Percentiles rank a stretch among this genome's conserved stretches.
phyloP scores from a whole-genome alignment of 1,139 yeast genomes.

The Zygosaccharomyces pseudobailii region DNA sequence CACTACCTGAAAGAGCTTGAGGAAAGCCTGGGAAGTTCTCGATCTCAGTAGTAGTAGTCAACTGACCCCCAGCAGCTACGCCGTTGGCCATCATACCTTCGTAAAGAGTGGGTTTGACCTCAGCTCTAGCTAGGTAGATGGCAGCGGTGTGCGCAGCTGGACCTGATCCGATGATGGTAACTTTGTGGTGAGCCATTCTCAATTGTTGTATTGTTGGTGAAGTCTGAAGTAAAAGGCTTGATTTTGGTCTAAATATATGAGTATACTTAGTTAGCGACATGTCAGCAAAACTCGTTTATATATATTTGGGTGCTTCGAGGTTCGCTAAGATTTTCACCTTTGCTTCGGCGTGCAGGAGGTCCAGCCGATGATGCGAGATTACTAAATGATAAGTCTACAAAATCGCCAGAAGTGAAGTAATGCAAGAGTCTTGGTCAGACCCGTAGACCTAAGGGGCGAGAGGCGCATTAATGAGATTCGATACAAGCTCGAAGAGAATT shows the following conservation, averaged over 20 bases:
- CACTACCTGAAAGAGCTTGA: constrained; percentile 81
- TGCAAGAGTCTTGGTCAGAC: background rate
- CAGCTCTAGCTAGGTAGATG: constrained; percentile 92
- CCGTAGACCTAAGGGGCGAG: no score
- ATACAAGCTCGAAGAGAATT: no score
- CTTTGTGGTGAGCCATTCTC: constrained; percentile 80
- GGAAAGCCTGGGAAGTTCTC: constrained; percentile 99
- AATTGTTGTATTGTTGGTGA: background rate
- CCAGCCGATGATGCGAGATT: constrained; percentile 2
- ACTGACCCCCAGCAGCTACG: constrained; percentile 97
- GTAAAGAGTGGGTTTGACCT: constrained; percentile 84
- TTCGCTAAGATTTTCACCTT: constrained; percentile 3
- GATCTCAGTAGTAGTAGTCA: constrained; percentile 94
- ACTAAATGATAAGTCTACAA: background rate
- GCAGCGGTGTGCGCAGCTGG: constrained; percentile 99
- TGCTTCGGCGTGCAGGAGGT: constrained; percentile 1
- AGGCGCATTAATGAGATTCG: no score
- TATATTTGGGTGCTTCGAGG: background rate
- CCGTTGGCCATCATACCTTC: constrained; percentile 98
- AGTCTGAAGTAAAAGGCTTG: background rate
- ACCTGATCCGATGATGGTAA: constrained; percentile 93
- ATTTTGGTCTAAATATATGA: background rate
- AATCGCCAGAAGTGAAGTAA: background rate
- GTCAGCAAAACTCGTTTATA: background rate
- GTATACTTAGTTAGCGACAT: background rate